These are phyloP conservation scores for Canavalia ensiformis DNA, from an alignment of 306 rosid species.

Conservation along the genomic window DNA sequence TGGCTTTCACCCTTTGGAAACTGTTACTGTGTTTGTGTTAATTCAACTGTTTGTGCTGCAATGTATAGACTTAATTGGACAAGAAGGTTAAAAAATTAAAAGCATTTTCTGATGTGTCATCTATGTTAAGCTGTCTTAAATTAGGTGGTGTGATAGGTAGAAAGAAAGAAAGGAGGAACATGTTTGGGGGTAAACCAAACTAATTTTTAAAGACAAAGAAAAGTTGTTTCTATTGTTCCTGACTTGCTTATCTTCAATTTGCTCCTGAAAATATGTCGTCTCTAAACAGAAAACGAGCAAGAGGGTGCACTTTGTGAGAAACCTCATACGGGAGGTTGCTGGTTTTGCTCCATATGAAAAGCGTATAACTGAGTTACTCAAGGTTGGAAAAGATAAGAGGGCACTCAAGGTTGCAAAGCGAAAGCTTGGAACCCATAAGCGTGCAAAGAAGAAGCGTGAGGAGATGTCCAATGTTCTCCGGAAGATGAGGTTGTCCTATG, in stretches of 20 bases:
- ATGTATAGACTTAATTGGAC: neutral
- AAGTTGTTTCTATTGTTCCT: neutral
- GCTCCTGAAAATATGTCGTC: neutral
- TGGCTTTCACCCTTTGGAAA: neutral
- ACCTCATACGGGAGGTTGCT: conserved; percentile 85
- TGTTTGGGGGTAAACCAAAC: neutral
- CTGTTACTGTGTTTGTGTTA: neutral
- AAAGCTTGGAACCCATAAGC: conserved; percentile 90
- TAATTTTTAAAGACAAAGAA: neutral
- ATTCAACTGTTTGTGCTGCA: neutral
- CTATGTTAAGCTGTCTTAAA: neutral
- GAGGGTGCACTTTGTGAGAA: conserved; percentile 82
- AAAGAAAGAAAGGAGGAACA: neutral
- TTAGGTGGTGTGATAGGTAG: neutral
- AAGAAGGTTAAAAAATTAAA: neutral
- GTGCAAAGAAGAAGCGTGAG: conserved; percentile 95
- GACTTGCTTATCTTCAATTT: neutral
- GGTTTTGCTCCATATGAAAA: conserved; percentile 94
- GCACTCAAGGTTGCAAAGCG: conserved; percentile 86
- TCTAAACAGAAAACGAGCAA: conserved; percentile 77
- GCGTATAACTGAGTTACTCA: conserved; percentile 95
- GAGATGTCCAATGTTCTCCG: conserved; percentile 90
- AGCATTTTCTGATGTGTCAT: neutral
- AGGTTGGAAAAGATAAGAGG: conserved; percentile 94
- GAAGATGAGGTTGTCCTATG: conserved; percentile 77